Evolutionary conservation across 2,329 filamentous ascomycete genomes (phyloP), one percentile per base, ranked within the genome.

Genomic region (Trichoderma aggressivum): DNA sequence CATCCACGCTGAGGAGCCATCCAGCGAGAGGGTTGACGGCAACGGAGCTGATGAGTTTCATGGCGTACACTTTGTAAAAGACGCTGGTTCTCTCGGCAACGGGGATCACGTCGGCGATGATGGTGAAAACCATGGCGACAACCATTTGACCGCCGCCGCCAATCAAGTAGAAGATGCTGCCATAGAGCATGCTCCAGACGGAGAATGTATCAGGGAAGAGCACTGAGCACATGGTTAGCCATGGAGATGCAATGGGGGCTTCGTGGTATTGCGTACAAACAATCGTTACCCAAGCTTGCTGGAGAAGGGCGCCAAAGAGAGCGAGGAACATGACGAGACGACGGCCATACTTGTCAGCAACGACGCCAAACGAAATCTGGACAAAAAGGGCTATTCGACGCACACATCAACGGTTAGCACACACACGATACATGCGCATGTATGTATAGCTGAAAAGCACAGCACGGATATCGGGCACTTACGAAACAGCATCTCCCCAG

Each of bases 401-500:
- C 5, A 62, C 8, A 21, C 7, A 34, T 21, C 21, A 53, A 36
- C 32, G 1, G 36, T 58, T 26, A 50, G 36, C 34, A 24, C 39
- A 26, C 2, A 4, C n/a, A 24, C 0, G n/a, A 50, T 50, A 3
- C 43, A 12, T 24, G n/a, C 14, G 12, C n/a, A n/a, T n/a, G n/a
- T n/a, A 50, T 50, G 10, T 24, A 21, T 50, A 24, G n/a, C 10
- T 11, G 18, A 21, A 58, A 58, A 39, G 36, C 14, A 39, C 6
- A 39, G 16, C 28, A 58, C 21, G 11, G 21, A 5, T 11, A 21
- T 32, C 7, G 1, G 5, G 14, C 56, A 39, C 79, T 75, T 73
- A 84, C 83, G 82, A 11, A 86, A 83, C 5, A 87, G 75, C 70
- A 83, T 82, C 39, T 86, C 82, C 34, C 86, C 79, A 1, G 84